phyloP scores from a whole-genome alignment of 148 eudicot genomes.

The Diospyros kaki region DNA sequence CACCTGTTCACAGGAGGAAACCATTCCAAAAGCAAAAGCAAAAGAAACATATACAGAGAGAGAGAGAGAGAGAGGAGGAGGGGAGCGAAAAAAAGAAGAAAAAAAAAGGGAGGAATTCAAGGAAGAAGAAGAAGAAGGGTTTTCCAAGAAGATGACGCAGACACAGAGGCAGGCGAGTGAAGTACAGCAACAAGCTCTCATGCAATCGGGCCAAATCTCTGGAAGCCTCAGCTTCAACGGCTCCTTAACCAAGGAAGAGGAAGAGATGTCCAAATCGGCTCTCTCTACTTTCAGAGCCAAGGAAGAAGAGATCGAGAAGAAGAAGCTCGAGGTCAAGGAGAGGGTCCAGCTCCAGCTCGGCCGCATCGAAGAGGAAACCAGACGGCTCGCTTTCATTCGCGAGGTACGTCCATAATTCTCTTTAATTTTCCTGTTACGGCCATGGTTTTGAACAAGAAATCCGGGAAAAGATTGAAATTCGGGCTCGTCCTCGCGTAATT shows the following conservation, averaged over 20 bases:
- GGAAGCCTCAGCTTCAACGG: constrained; percentile 62
- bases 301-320: constrained; percentile 93
- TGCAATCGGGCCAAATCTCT: constrained; percentile 44
- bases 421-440: too few species aligned
- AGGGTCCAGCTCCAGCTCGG: constrained; percentile 78
- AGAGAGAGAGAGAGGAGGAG: background rate
- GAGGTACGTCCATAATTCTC: constrained; percentile 37
- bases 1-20: constrained; percentile 16
- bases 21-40: constrained; percentile 15
- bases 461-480: background rate
- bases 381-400: constrained; percentile 70
- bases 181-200: constrained; percentile 22
- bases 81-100: constrained; percentile 11
- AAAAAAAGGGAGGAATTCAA: constrained; percentile 23
- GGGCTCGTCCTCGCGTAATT: background rate
- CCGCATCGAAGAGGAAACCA: constrained; percentile 82
- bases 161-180: constrained; percentile 29
- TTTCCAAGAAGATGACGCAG: constrained; percentile 26
- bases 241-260: constrained; percentile 34
- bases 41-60: background rate
- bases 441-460: background rate
- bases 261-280: constrained; percentile 49
- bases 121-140: constrained; percentile 11
- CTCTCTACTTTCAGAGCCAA: constrained; percentile 61
- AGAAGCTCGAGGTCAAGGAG: constrained; percentile 77